Base-by-base conservation (phyloP, 371 early-diverging fungal species). In the Umbelopsis sp. region DNA sequence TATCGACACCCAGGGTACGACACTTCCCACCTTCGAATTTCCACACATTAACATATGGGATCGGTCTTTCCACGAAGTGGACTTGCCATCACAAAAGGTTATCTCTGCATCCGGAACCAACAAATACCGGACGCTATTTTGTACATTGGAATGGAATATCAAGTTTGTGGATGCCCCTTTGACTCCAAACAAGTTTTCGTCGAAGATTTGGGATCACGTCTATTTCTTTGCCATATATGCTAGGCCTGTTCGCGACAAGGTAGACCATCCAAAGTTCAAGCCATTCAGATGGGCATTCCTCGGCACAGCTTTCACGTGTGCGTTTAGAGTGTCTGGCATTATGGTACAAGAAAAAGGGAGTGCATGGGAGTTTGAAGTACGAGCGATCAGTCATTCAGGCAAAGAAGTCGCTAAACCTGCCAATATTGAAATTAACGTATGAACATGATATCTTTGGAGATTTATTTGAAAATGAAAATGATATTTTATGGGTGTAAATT, bases 401-500 rank as follows among this genome's bases (percentile, higher is more conserved):
- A 57, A 57, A 35, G 29, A 57, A 57, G 22, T 57, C 4, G 57
- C 57, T 5, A 57, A 57, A 12, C 57, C 57, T 29, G 57, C 57
- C 18, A 25, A 35, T 35, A 6, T 57, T 32, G 29, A 57, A 14
- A 35, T 57, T 35, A 57, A 24, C 11, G 14, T 57, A 32, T 57
- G n/a, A 57, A 16, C 22, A 51, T 51, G 52, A 25, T 12, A 24
- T 51, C 7, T 41, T 10, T 41, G 41, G 52, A 22, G 29, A 24
- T 51, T 51, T 51, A 51, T 51, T 51, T 41, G 41, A 29, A 22
- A 22, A 7, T 20, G 52, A 24, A 51, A 29, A 29, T 29, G 22
- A 51, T 51, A 51, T n/a, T 57, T 65, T 48, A 67, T 70, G 72
- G 70, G 63, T 74, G 68, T 12, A 82, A 62, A 62, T 82, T 79